Evolutionary conservation across 805 yeast genomes (phyloP).

Genomic region (Brettanomyces bruxellensis): DNA sequence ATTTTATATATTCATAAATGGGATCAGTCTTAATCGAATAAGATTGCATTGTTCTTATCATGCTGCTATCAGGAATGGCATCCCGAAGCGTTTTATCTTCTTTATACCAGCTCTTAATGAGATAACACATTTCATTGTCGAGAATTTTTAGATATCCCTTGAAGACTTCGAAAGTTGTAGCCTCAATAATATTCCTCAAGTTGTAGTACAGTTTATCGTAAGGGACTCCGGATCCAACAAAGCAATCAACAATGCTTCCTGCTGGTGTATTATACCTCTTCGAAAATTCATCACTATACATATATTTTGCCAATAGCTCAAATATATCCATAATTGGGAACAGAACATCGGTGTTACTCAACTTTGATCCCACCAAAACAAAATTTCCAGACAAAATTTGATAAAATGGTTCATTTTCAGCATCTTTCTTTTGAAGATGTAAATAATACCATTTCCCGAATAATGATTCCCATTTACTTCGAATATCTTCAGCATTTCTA

Average conservation of each 20-base stretch:
- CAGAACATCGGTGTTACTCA: slow-evolving; percentile 62
- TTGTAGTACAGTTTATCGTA: slow-evolving; percentile 58
- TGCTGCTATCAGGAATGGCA: slow-evolving; percentile 34
- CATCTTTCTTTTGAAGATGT: slow-evolving; percentile 16
- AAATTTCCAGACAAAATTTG: slow-evolving; percentile 30
- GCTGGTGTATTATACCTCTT: slow-evolving; percentile 13
- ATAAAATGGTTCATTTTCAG: slow-evolving; percentile 29
- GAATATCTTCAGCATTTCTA: slow-evolving; percentile 74
- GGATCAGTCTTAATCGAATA: slow-evolving; percentile 54
- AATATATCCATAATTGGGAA: slow-evolving; percentile 71
- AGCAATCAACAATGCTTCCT: slow-evolving; percentile 55
- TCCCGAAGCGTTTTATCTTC: slow-evolving; percentile 57
- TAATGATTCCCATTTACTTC: slow-evolving; percentile 69
- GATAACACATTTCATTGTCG: slow-evolving; percentile 50
- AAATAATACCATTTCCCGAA: slow-evolving; percentile 41
- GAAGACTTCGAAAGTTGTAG: slow-evolving; percentile 44
- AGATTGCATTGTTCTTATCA: slow-evolving; percentile 32
- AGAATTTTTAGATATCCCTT: slow-evolving; percentile 31
- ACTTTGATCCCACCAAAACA: slow-evolving; percentile 43
- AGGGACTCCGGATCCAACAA: slow-evolving; percentile 53
- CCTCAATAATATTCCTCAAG: slow-evolving; percentile 53
- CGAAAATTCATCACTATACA: slow-evolving; percentile 23
- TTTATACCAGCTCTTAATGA: slow-evolving; percentile 60
- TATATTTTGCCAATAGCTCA: slow-evolving; percentile 52
- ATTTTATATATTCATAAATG: slow-evolving; percentile 35